Evolutionary conservation across 148 eudicot species (phyloP).

Genomic region (Polygonum aviculare): DNA sequence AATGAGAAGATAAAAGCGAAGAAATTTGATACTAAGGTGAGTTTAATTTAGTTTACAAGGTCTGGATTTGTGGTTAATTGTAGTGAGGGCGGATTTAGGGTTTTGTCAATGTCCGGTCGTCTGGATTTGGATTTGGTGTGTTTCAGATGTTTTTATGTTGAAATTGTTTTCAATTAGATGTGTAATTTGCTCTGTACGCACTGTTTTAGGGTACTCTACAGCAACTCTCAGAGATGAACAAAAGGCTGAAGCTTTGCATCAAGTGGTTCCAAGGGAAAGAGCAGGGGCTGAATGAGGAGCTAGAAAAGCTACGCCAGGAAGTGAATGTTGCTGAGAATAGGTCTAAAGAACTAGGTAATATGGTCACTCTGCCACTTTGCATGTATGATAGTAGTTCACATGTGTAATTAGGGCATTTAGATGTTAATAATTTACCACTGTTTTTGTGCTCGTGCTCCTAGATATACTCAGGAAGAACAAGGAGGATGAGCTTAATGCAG

Average conservation of each 20-base stretch:
- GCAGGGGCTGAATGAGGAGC: conserved; percentile 32
- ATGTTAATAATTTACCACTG: not conserved
- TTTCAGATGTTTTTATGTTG: not conserved
- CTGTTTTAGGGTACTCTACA: conserved; percentile 48
- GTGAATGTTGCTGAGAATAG: conserved; percentile 37
- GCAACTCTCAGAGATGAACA: conserved; percentile 41
- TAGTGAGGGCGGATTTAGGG: not conserved
- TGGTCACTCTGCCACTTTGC: not conserved
- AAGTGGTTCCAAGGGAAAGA: conserved; percentile 67
- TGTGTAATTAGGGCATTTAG: not conserved
- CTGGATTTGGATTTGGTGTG: not conserved
- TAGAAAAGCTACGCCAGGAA: conserved; percentile 29
- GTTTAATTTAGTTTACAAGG: not conserved
- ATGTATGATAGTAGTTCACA: not conserved
- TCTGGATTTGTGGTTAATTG: not conserved
- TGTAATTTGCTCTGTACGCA: not conserved
- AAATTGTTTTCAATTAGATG: not conserved
- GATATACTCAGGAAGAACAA: conserved; percentile 38
- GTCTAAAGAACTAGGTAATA: conserved; percentile 37
- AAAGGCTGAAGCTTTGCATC: conserved; percentile 44
- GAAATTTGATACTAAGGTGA: conserved; percentile 55
- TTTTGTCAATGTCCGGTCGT: not conserved
- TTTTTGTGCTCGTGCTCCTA: conserved; percentile 12
- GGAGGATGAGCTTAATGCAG: conserved; percentile 43
- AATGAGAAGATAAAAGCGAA: conserved; percentile 65